phyloP scores from a whole-genome alignment of 768 basidiomycete species.

The Lactarius hatsudake region DNA sequence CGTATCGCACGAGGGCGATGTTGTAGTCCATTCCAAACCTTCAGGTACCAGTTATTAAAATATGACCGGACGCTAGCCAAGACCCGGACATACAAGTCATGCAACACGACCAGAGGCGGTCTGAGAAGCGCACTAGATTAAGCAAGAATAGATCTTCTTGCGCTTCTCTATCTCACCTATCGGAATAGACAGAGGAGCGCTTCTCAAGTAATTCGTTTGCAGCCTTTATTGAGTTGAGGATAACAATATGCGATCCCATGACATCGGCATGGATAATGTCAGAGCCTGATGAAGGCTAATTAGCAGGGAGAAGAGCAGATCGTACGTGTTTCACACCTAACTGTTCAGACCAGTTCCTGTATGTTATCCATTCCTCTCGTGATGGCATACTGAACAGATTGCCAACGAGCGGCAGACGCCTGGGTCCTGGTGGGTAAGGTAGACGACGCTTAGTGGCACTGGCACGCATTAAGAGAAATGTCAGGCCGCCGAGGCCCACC shows the following conservation, averaged over 20 bases:
- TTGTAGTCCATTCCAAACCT: not conserved
- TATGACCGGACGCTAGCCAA: not conserved
- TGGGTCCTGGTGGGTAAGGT: not conserved
- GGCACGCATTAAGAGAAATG: not conserved
- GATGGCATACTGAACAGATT: not conserved
- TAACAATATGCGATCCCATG: not conserved
- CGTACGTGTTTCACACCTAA: not conserved
- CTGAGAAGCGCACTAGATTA: not conserved
- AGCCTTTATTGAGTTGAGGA: not conserved
- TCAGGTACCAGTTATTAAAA: not conserved
- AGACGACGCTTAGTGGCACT: not conserved
- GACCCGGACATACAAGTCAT: not conserved
- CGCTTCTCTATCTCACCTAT: not conserved
- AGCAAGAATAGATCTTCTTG: too few relatives aligned
- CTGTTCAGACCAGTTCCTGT: not conserved
- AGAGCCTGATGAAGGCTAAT: not conserved
- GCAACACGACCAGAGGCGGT: not conserved
- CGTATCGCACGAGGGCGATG: not conserved
- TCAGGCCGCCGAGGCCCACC: not conserved
- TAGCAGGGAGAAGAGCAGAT: not conserved
- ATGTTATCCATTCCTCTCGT: not conserved
- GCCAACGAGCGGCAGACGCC: not conserved
- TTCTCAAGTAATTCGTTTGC: not conserved
- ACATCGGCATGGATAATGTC: not conserved
- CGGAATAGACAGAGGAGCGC: not conserved